Evolutionary conservation across 2,329 filamentous ascomycete species (phyloP), one percentile per base, ranked within the genome.

Genomic region (Clonostachys byssicola): DNA sequence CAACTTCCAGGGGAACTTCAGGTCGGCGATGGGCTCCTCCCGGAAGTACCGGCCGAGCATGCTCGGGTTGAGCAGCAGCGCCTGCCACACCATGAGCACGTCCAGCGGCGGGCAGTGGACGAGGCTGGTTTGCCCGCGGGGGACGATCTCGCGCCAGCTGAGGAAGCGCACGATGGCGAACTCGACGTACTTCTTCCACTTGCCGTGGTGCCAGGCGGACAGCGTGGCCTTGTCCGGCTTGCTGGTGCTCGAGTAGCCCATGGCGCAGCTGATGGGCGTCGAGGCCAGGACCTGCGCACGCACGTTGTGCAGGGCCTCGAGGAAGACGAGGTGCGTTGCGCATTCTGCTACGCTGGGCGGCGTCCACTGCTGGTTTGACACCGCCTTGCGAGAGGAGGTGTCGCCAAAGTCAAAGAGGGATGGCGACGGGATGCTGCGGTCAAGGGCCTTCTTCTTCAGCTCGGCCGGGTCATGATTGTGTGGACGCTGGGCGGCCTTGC

Each of bases 251-350:
- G 14, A 48, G 23, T 53, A 58, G 7, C 20, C 48, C 44, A 59
- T 51, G 8, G 48, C 49, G n/a, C 36, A 36, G n/a, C 55, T 58
- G 1, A 62, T 23, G 0, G 47, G 47, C 7, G 35, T 42, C 1
- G 60, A 60, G 1, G 50, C 45, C 4, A 62, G 41, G 2, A 62
- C 48, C 0, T 48, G 49, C 10, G 54, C 50, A n/a, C 73, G 72
- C 16, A 85, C 62, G 36, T 74, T 69, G 38, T 77, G 72, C 44
- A 86, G 71, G 8, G 73, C 73, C 50, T 83, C 74, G 1, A 86
- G 67, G 2, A 86, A 66, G 56, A 83, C 81, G 12, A 86, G 67
- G 58, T 86, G 83, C 6, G 73, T 72, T 18, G 78, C 74, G 54
- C 77, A 81, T n/a, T 59, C 53, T 12, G 51, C 50, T 2, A 48